A percentile compares a stretch with the other conserved stretches of the same genome.
These are phyloP conservation scores for Termitomyces sp. DNA, from an alignment of 768 basidiomycete species.

Conservation along the genomic window DNA sequence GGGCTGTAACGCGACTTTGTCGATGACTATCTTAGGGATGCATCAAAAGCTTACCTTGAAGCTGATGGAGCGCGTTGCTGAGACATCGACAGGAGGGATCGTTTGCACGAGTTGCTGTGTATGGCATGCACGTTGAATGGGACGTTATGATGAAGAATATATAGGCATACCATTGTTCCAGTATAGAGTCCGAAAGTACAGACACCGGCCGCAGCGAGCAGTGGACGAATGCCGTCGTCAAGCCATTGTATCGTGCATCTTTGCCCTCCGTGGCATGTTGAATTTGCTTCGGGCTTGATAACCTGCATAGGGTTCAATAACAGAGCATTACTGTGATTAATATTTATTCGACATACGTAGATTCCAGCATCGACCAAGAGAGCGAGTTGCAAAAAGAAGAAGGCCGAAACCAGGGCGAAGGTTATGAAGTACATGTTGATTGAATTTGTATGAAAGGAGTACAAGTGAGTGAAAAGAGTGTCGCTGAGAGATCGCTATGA, in stretches of 20 bases:
- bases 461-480: constrained; percentile 8
- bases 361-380: constrained; percentile 33
- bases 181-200: constrained; percentile 55
- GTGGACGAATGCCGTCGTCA: constrained; percentile 56
- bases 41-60: constrained; percentile 48
- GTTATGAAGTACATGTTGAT: constrained; percentile 14
- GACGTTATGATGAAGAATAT: neutral
- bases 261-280: constrained; percentile 51
- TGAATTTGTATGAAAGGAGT: constrained; percentile 7
- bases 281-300: constrained; percentile 37
- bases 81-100: constrained; percentile 54
- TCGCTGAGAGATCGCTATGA: constrained; percentile 8
- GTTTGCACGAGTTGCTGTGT: constrained; percentile 55
- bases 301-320: constrained; percentile 31
- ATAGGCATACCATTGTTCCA: constrained; percentile 46
- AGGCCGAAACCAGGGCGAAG: constrained; percentile 17
- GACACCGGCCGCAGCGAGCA: constrained; percentile 46
- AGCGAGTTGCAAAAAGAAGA: constrained; percentile 24
- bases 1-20: constrained; percentile 35
- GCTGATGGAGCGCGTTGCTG: constrained; percentile 38
- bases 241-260: constrained; percentile 57
- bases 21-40: neutral
- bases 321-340: neutral
- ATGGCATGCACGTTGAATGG: constrained; percentile 1
- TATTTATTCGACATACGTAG: constrained; percentile 31